These are phyloP conservation scores for Brachypodium distachyon DNA, from an alignment of 202 grass and related monocot genomes.

Conservation along the genomic window DNA sequence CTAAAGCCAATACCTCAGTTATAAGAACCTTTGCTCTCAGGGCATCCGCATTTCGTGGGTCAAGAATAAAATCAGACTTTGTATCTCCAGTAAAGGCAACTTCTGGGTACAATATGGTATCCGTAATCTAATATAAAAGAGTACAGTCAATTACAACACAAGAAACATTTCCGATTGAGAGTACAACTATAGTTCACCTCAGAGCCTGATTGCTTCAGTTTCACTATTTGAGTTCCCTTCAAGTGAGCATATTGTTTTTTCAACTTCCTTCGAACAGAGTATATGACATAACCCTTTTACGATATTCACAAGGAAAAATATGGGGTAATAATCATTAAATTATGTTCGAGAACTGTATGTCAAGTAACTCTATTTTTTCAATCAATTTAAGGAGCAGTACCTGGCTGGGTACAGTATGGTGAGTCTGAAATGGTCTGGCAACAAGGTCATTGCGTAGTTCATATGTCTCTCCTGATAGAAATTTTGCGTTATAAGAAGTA, in stretches of 20 bases:
- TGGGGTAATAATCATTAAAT: background rate
- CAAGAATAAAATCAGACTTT: constrained; percentile 87
- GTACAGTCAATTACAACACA: constrained; percentile 30
- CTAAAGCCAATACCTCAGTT: constrained; percentile 56
- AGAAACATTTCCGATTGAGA: background rate
- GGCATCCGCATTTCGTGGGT: constrained; percentile 90
- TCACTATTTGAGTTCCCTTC: constrained; percentile 79
- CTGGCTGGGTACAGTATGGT: constrained; percentile 89
- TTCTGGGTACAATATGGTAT: constrained; percentile 76
- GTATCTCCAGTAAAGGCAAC: constrained; percentile 88
- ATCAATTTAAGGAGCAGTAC: constrained; percentile 26
- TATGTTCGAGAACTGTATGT: background rate
- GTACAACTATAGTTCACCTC: constrained; percentile 43
- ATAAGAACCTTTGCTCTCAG: constrained; percentile 92
- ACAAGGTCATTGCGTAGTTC: constrained; percentile 98
- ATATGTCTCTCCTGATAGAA: constrained; percentile 81
- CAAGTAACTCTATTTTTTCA: constrained; percentile 9
- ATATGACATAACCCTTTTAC: constrained; percentile 85
- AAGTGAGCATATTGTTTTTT: constrained; percentile 85
- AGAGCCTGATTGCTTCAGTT: constrained; percentile 70
- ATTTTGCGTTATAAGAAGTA: constrained; percentile 25
- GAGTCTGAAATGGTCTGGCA: constrained; percentile 81
- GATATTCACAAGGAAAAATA: background rate
- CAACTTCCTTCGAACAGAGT: constrained; percentile 81
- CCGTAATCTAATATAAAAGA: constrained; percentile 67